phyloP scores from a whole-genome alignment of 2,329 filamentous ascomycete species.

The Bipolaris cookei region DNA sequence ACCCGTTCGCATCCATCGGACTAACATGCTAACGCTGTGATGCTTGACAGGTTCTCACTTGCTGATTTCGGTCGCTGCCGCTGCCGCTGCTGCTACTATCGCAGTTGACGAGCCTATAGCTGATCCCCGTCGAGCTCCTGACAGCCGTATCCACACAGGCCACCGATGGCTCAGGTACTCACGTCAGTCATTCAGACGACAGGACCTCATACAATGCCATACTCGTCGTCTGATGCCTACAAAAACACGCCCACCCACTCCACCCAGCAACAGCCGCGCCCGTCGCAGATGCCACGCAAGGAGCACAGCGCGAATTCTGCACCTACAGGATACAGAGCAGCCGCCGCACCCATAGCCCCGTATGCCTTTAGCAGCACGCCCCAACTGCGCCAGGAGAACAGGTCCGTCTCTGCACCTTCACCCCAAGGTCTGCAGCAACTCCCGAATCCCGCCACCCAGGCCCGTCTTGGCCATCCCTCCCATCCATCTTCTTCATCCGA shows the following conservation, averaged over 20 bases:
- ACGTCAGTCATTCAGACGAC: constrained; percentile 55
- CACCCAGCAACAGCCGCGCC: constrained; percentile 49
- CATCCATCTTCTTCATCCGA: constrained; percentile 52
- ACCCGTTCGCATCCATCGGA: constrained; percentile 5
- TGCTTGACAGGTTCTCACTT: constrained; percentile 22
- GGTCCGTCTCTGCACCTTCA: constrained; percentile 61
- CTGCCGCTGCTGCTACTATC: constrained; percentile 19
- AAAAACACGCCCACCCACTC: constrained; percentile 47
- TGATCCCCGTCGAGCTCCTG: constrained; percentile 29
- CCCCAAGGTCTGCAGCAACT: constrained; percentile 49
- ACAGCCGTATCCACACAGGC: constrained; percentile 28
- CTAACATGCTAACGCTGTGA: constrained; percentile 27
- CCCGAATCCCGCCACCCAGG: constrained; percentile 28
- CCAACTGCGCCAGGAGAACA: constrained; percentile 62
- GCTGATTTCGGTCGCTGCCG: constrained; percentile 25
- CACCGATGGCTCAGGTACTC: constrained; percentile 55
- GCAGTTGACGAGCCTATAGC: constrained; percentile 22
- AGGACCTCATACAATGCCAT: constrained; percentile 58
- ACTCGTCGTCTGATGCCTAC: constrained; percentile 57
- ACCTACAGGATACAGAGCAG: constrained; percentile 51
- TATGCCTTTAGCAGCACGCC: constrained; percentile 61
- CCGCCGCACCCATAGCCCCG: constrained; percentile 55
- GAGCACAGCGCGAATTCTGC: constrained; percentile 53
- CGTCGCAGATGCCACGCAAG: constrained; percentile 51
- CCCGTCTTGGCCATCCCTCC: constrained; percentile 45